Evolutionary conservation across 495 filamentous ascomycete species (phyloP), one percentile per base, ranked within the genome.

Genomic region (Aspergillus mulundensis): DNA sequence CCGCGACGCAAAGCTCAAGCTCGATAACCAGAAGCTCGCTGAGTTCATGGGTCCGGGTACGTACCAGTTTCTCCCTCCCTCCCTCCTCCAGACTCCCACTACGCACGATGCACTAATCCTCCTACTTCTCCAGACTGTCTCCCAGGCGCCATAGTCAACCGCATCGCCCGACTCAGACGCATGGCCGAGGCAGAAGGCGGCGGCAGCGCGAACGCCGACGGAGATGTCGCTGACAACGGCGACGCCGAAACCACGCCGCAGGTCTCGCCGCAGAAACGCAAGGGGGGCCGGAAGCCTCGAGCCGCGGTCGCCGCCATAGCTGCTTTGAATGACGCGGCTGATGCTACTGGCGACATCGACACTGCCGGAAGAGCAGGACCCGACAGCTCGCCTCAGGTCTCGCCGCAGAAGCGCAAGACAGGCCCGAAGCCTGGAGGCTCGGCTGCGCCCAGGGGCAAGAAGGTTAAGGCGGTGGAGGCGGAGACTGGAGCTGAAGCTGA

Each of bases 81-180:
- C n/a, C n/a, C n/a, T n/a, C n/a, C n/a, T n/a, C n/a, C n/a, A n/a
- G n/a, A n/a, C n/a, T n/a, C n/a, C n/a, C n/a, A n/a, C n/a, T n/a
- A n/a, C n/a, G n/a, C n/a, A n/a, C n/a, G n/a, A n/a, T n/a, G n/a
- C n/a, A n/a, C 6, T 24, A 28, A 28, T 28, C 25, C 25, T 15
- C 15, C 15, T 1, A 47, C 6, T 21, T 7, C 25, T 30, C 36
- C 16, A 61, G 58, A 57, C 14, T 61, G 58, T 16, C 23, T 51
- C 19, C n/a, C 48, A 14, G 54, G 58, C 48, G 58, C 53, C 1
- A 36, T 57, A 23, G 18, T 57, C 12, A 55, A 61, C 19, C 58
- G 53, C 16, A 53, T 61, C 18, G 28, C 34, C 7, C 20, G 49
- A 4, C 53, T 60, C 25, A 28, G 25, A 8, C 25, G 25, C 25